A percentile compares a stretch with the other conserved stretches of the same genome.
These are phyloP conservation scores for Rosa persica DNA, from an alignment of 306 rosid genomes.

Conservation along the genomic window DNA sequence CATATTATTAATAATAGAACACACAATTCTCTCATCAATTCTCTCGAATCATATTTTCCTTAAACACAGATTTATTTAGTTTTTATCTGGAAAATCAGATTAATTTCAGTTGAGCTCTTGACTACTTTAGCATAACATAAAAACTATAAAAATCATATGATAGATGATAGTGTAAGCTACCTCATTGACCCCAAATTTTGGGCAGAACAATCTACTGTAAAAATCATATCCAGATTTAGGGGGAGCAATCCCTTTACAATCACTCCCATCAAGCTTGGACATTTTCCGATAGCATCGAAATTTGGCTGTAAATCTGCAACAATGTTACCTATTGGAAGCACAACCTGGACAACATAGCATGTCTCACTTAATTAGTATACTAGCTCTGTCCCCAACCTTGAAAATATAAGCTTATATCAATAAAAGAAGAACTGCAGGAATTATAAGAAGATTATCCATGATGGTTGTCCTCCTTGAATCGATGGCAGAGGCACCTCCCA, in stretches of 20 bases:
- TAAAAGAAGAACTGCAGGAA: not conserved
- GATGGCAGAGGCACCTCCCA: slow-evolving; percentile 44
- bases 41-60: too few species aligned
- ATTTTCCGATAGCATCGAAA: slow-evolving; percentile 48
- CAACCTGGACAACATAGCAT: slow-evolving; percentile 43
- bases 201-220: slow-evolving; percentile 60
- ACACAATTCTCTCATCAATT: too few species aligned
- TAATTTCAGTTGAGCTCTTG: not conserved
- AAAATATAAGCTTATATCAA: not conserved
- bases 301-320: slow-evolving; percentile 51
- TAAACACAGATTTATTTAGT: too few species aligned
- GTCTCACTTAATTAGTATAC: slow-evolving; percentile 3
- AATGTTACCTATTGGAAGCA: slow-evolving; percentile 43
- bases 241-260: slow-evolving; percentile 51
- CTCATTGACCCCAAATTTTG: slow-evolving; percentile 62
- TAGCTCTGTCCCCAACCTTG: not conserved
- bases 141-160: not conserved
- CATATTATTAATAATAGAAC: too few species aligned
- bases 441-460: slow-evolving; percentile 45
- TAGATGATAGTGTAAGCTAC: slow-evolving; percentile 21
- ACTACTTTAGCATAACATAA: not conserved
- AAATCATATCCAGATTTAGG: slow-evolving; percentile 61
- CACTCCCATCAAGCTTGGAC: slow-evolving; percentile 54
- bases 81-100: too few species aligned
- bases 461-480: slow-evolving; percentile 42